A percentile compares a stretch with the other conserved stretches of the same genome.
These are phyloP conservation scores for Chlorella sp. DNA, from an alignment of 139 green algal species.

Conservation along the genomic window DNA sequence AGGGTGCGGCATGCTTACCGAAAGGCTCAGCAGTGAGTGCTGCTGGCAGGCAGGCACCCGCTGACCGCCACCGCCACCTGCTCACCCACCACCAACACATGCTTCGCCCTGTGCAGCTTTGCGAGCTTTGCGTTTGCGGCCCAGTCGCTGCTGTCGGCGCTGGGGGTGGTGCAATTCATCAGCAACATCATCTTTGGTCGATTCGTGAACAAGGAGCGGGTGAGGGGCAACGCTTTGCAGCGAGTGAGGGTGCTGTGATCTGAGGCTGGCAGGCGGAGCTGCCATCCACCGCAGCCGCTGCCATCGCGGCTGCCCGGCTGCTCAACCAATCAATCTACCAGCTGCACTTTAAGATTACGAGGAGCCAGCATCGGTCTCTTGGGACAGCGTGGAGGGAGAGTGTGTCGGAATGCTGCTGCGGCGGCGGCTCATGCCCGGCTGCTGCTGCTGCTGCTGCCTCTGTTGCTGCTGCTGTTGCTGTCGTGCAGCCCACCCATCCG, in stretches of 20 bases:
- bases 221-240: constrained; percentile 19
- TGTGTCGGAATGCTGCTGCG: background rate
- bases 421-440: background rate
- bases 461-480: background rate
- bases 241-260: no score
- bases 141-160: constrained; percentile 84
- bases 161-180: constrained; percentile 90
- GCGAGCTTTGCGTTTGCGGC: constrained; percentile 75
- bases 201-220: constrained; percentile 81
- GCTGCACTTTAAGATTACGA: no score
- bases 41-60: constrained; percentile 1
- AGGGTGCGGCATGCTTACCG: background rate
- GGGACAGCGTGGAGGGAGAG: no score
- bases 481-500: background rate
- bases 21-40: background rate
- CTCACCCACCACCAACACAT: constrained; percentile 1
- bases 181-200: constrained; percentile 88
- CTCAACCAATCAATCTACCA: no score
- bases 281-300: background rate
- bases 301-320: no score
- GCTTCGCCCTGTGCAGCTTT: constrained; percentile 16
- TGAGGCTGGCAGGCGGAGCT: background rate
- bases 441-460: background rate
- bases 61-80: background rate
- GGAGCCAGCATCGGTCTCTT: background rate